Percentiles rank a stretch among this genome's conserved stretches.
phyloP scores from a whole-genome alignment of 1,284 basidiomycete genomes.

The Thelephora terrestris region DNA sequence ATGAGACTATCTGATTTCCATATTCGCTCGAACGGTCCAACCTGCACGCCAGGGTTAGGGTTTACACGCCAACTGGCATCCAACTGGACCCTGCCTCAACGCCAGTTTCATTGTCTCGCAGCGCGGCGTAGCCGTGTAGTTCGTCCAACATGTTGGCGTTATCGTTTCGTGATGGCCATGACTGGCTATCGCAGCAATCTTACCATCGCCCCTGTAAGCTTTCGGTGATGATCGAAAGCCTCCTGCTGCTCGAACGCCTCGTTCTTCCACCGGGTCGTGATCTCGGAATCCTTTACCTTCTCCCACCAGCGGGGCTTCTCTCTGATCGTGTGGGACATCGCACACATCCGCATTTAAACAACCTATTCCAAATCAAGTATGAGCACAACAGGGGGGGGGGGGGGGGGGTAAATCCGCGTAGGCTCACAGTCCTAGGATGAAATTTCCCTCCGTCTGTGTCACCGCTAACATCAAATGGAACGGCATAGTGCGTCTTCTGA shows the following conservation, averaged over 20 bases:
- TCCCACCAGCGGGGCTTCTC: conserved; percentile 11
- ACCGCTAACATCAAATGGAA: no score
- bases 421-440: background rate
- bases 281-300: conserved; percentile 10
- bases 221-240: conserved; percentile 12
- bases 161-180: conserved; percentile 17
- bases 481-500: no score
- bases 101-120: conserved; percentile 27
- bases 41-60: conserved; percentile 1
- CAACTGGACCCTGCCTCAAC: conserved; percentile 23
- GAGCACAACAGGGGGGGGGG: no score
- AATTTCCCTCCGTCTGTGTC: no score
- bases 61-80: background rate
- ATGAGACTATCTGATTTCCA: conserved; percentile 30
- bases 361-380: background rate
- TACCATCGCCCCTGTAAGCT: conserved; percentile 8
- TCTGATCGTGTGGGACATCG: conserved; percentile 9
- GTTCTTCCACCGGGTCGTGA: conserved; percentile 8
- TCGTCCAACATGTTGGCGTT: conserved; percentile 42
- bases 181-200: conserved; percentile 11
- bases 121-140: conserved; percentile 33
- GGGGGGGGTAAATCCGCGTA: background rate
- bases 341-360: conserved; percentile 9
- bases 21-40: conserved; percentile 33
- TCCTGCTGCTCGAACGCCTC: conserved; percentile 11